Base-by-base conservation (phyloP, 345 rosid species). In the Excoecaria agallocha region DNA sequence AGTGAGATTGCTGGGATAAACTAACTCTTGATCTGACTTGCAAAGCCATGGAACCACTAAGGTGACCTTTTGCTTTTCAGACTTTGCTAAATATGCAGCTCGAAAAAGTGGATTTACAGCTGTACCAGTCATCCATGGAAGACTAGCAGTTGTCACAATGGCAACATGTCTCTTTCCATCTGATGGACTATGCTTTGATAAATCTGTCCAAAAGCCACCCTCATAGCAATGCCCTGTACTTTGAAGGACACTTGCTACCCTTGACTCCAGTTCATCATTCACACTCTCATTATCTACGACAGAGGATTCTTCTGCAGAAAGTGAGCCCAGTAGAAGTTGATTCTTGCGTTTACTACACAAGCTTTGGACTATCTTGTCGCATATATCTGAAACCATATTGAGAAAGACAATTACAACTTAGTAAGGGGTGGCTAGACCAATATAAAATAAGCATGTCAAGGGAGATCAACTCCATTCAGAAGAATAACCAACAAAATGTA, bases 111-210 rank as follows among this genome's bases (percentile, higher is more conserved):
- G 98, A 81, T 95, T 95, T 69, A 95, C 92, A 77, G 99, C 99
- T 71, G 99, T 95, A 78, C 99, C 99, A 8, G 98, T 95, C 99
- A 95, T 93, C 99, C 99, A 95, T 35, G 99, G 99, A 81, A 95
- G 98, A 82, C 99, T 95, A 56, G 98, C 98, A 76, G 99, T 94
- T 48, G 96, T 92, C 64, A 94, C 93, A 82, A 94, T 92, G 70
- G 98, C 98, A 24, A 95, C 98, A 72, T 91, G 94, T 84, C 99
- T 89, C 84, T 87, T 87, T 78, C 82, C 79, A 66, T 88, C 90
- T 15, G 89, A 49, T 19, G 74, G 77, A 50, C 80, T 87, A 76
- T 83, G 81, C 86, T 89, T 91, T 63, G 79, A 30, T 39, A 79
- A 71, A 82, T 93, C 96, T 43, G 90, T 83, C 97, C 96, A 91